Evolutionary conservation across 805 yeast species (phyloP).

Genomic region (Saccharomycopsis fibuligera): DNA sequence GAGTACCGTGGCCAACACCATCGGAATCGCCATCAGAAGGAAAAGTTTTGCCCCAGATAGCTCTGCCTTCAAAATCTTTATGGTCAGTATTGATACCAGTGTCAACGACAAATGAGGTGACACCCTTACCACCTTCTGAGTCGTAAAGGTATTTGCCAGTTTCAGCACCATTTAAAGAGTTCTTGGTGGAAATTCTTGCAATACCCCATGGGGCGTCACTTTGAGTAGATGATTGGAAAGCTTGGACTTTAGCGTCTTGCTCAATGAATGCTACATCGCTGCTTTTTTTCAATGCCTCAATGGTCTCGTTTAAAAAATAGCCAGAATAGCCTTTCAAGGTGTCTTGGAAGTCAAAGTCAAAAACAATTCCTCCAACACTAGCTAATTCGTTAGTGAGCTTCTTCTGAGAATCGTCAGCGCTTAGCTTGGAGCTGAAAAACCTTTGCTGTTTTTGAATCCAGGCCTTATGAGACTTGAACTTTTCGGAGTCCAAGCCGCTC

Average conservation of each 20-base stretch:
- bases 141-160: slow-evolving; percentile 43
- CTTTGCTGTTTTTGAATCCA: slow-evolving; percentile 43
- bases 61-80: neutral
- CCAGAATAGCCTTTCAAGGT: slow-evolving; percentile 76
- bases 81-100: slow-evolving; percentile 39
- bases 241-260: slow-evolving; percentile 46
- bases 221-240: slow-evolving; percentile 37
- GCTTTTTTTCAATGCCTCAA: slow-evolving; percentile 63
- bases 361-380: slow-evolving; percentile 50
- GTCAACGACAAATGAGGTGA: slow-evolving; percentile 29
- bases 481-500: slow-evolving; percentile 46
- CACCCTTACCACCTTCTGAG: slow-evolving; percentile 21
- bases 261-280: slow-evolving; percentile 61
- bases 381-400: too few species aligned
- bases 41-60: slow-evolving; percentile 46
- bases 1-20: slow-evolving; percentile 61
- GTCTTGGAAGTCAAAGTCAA: slow-evolving; percentile 42
- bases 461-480: slow-evolving; percentile 56
- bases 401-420: too few species aligned
- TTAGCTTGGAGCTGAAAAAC: slow-evolving; percentile 26
- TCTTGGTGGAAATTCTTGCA: slow-evolving; percentile 23
- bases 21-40: slow-evolving; percentile 44
- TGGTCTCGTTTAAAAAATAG: slow-evolving; percentile 63
- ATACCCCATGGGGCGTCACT: slow-evolving; percentile 69
- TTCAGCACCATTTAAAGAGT: neutral